Percentiles rank a stretch among this genome's conserved stretches.
These are phyloP conservation scores for Mycena maculata DNA, from an alignment of 768 basidiomycete species.

Conservation along the genomic window DNA sequence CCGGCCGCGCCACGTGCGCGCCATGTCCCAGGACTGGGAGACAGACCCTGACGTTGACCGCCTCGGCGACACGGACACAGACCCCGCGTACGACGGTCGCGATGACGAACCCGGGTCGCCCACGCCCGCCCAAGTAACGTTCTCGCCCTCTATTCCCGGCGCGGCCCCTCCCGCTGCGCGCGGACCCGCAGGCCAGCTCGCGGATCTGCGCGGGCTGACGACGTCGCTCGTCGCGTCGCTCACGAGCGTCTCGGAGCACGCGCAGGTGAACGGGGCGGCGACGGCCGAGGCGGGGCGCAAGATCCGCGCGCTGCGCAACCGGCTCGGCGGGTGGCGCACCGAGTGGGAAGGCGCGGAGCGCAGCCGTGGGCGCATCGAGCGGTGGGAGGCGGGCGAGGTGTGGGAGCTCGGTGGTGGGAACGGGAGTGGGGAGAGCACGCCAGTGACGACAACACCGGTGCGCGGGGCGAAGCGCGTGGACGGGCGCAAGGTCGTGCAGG, in stretches of 20 bases:
- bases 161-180: neutral
- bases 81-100: slow-evolving; percentile 24
- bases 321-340: slow-evolving; percentile 79
- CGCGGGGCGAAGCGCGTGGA: slow-evolving; percentile 64
- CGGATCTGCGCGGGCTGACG: slow-evolving; percentile 79
- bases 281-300: slow-evolving; percentile 89
- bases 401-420: slow-evolving; percentile 49
- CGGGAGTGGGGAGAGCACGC: slow-evolving; percentile 32
- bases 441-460: slow-evolving; percentile 36
- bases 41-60: slow-evolving; percentile 62
- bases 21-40: slow-evolving; percentile 67
- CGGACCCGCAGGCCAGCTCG: slow-evolving; percentile 52
- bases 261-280: slow-evolving; percentile 88
- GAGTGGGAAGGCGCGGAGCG: slow-evolving; percentile 90
- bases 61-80: slow-evolving; percentile 54
- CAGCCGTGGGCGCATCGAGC: slow-evolving; percentile 79
- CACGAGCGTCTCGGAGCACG: slow-evolving; percentile 84
- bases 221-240: slow-evolving; percentile 80
- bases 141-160: slow-evolving; percentile 46
- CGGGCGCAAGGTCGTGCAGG: slow-evolving; percentile 78
- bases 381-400: slow-evolving; percentile 77
- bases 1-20: slow-evolving; percentile 39
- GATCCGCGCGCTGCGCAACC: slow-evolving; percentile 87
- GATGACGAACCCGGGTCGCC: slow-evolving; percentile 57
- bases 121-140: slow-evolving; percentile 70